phyloP scores from a whole-genome alignment of 176 grass and related monocot genomes.

The Musa beccarii region DNA sequence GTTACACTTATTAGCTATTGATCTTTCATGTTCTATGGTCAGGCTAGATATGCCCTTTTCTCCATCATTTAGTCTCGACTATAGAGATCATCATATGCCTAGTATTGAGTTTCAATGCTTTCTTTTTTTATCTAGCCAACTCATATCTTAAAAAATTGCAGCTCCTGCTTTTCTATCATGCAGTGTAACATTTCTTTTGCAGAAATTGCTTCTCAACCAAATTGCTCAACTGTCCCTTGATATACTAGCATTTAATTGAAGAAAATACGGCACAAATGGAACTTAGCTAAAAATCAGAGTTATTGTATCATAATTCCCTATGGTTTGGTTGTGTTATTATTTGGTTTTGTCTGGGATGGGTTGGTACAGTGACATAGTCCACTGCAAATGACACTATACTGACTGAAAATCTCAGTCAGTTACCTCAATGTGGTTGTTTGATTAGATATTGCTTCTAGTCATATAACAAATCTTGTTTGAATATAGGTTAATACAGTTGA shows the following conservation, averaged over 20 bases:
- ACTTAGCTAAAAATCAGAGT: neutral
- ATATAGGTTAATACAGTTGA: conserved; percentile 71
- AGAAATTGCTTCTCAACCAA: neutral
- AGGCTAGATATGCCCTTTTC: neutral
- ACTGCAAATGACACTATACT: neutral
- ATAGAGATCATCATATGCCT: neutral
- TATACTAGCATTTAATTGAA: neutral
- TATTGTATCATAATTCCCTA: neutral
- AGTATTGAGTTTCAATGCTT: neutral
- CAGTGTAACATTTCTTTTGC: neutral
- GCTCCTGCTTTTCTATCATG: neutral
- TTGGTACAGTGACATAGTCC: neutral
- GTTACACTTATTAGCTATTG: neutral
- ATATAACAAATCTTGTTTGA: conserved; percentile 2
- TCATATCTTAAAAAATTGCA: neutral
- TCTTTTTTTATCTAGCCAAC: neutral
- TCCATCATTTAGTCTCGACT: neutral
- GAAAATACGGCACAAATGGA: neutral
- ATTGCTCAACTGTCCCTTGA: neutral
- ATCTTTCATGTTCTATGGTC: neutral
- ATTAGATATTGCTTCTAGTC: conserved; percentile 1
- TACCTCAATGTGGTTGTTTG: conserved; percentile 8
- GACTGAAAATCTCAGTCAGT: neutral
- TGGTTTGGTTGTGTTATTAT: neutral
- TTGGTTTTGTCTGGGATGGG: no score